Evolutionary conservation across 108 stramenopile species (phyloP), one percentile per base, ranked within the genome.

Genomic region (Conticribra weissflogii): DNA sequence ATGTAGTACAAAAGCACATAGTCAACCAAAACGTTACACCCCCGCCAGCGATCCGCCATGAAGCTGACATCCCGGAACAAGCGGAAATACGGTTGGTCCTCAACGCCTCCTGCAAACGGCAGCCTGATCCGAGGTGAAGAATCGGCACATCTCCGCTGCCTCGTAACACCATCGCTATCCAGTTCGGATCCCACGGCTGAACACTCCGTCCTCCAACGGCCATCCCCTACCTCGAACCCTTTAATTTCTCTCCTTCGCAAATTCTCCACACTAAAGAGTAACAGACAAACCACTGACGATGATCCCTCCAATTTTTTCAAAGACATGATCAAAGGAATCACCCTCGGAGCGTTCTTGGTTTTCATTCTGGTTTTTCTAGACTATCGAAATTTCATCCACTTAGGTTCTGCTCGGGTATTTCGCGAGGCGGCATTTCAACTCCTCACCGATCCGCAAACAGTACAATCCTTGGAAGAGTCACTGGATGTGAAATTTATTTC

Each of bases 401-500:
- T 57, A 1, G 56, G 56, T 1, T 57, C 56, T 1, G 56, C 56
- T 2, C 25, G 29, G 18, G 25, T 31, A 8, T 57, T 57, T 31
- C 56, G 29, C 14, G 1, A 31, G 3, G 56, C 29, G 56, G 56
- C 56, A 32, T 57, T 30, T 1, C 30, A 27, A 27, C 8, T 30
- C 7, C 14, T 31, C 16, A 31, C 56, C 9, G 28, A 57, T 57
- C 56, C 56, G 30, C 30, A 57, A 27, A 57, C 56, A 31, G 18
- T 57, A 7, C 8, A 57, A 18, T 30, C 7, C 9, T 19, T 57
- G 28, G 56, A 57, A 15, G 30, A 57, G 56, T 30, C 27, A 16
- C 16, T 57, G 17, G 56, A 57, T 8, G 16, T 57, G 17, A 57
- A 57, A 32, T n/a, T 57, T 31, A 2, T 57, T n/a, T 30, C 56